Percentiles rank a stretch among this genome's conserved stretches.
These are phyloP conservation scores for Chondrostereum purpureum DNA, from an alignment of 1,284 basidiomycete species.

Conservation along the genomic window DNA sequence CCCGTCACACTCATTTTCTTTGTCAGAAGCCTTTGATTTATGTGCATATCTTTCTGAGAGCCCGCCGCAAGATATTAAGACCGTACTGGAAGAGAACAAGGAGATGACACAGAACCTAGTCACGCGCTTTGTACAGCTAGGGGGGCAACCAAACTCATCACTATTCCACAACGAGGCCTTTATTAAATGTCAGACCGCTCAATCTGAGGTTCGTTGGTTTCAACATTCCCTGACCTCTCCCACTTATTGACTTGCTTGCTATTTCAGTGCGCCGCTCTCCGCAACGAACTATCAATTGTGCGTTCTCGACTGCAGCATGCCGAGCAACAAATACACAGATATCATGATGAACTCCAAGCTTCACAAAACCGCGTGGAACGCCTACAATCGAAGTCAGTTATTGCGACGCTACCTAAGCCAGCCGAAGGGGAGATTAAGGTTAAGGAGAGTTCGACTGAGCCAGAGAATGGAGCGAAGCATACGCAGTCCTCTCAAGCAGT, in stretches of 20 bases:
- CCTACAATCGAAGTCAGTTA: slow-evolving; percentile 56
- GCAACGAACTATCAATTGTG: slow-evolving; percentile 56
- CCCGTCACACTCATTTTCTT: slow-evolving; percentile 19
- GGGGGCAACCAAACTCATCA: slow-evolving; percentile 24
- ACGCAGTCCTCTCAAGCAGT: slow-evolving; percentile 61
- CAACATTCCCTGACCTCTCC: too few species aligned
- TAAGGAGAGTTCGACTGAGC: slow-evolving; percentile 20
- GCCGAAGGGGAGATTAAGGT: slow-evolving; percentile 14
- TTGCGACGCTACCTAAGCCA: slow-evolving; percentile 29
- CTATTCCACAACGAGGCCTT: slow-evolving; percentile 33
- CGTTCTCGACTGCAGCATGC: slow-evolving; percentile 51
- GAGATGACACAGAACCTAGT: slow-evolving; percentile 57
- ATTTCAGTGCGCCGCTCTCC: slow-evolving; percentile 47
- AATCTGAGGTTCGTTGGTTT: slow-evolving; percentile 50
- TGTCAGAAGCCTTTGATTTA: slow-evolving; percentile 46
- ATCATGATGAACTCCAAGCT: slow-evolving; percentile 50
- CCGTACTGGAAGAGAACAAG: slow-evolving; percentile 48
- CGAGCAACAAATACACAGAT: slow-evolving; percentile 47
- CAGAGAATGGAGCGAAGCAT: slow-evolving; percentile 36
- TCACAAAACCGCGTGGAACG: slow-evolving; percentile 74
- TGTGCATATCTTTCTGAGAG: slow-evolving; percentile 46
- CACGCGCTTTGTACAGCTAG: slow-evolving; percentile 47
- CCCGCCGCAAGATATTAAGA: slow-evolving; percentile 35
- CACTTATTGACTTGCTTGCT: too few species aligned
- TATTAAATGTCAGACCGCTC: slow-evolving; percentile 43